Evolutionary conservation across 495 filamentous ascomycete species (phyloP), one percentile per base, ranked within the genome.

Genomic region (Apodospora peruviana): DNA sequence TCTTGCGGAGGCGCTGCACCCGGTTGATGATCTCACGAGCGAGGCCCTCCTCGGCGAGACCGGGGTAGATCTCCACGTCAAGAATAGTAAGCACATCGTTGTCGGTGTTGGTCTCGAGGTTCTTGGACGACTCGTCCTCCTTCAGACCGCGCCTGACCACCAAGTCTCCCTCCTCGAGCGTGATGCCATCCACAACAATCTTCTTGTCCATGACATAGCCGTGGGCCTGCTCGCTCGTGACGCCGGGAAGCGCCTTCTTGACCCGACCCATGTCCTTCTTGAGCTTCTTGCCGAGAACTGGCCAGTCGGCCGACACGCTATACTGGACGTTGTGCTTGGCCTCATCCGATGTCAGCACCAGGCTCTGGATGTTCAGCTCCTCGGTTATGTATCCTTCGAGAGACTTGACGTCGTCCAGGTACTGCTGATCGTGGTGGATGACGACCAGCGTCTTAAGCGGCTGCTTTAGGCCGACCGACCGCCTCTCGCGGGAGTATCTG

Each of bases 231-330:
- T 88, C 79, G 49, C 84, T 90, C 18, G 79, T 87, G 40, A 98
- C 71, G 39, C 68, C 72, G 17, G 91, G 91, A 36, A 98, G 72
- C 16, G 88, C 90, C 64, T 93, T 94, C 73, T 90, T 91, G 45
- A 97, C 90, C 65, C 82, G 89, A 54, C 82, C 81, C 43, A 84
- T 86, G 57, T 91, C 93, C 71, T 94, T 96, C 77, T 88, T 94
- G 45, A 97, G 76, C 71, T 96, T 97, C 80, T 96, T 95, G 50
- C 93, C 93, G 29, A 98, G 78, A 0, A 85, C 88, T 2, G 91
- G 86, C 88, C 91, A 96, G 68, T 98, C 93, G 8, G 89, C 93
- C 23, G 76, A 75, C 36, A 88, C 86, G 48, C 83, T 87, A 72
- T 96, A 95, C 57, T 91, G 86, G 17, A 98, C 90, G 39, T 87